Evolutionary conservation across 73 alveolate genomes (phyloP), one percentile per base, ranked within the genome.

Genomic region (Paramecium tetraurelia): DNA sequence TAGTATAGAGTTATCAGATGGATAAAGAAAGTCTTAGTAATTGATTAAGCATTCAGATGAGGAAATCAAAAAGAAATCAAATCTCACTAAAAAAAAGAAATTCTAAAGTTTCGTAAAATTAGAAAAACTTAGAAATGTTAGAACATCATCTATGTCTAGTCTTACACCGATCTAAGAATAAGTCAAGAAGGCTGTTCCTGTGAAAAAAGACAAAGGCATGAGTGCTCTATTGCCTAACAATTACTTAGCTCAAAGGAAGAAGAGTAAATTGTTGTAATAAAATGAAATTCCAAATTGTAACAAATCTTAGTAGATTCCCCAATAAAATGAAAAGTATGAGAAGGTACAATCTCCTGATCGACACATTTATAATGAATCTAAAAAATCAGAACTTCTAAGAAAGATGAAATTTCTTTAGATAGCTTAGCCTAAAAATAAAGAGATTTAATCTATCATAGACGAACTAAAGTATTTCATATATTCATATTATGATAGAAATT

Each of bases 111-210:
- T 41, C 18, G 58, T 24, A n/a, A 43, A 40, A 21, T 35, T n/a
- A 43, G 14, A 20, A 40, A 80, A 43, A 24, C 27, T 21, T 53
- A 53, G 69, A 53, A 53, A 53, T 20, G 31, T 44, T 20, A 80
- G 90, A 80, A 80, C 76, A 12, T 21, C 90, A 16, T 80, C 90
- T 80, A 80, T 48, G 75, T 31, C 43, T 1, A 44, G 75, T 80
- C 75, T 48, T 1, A 24, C 27, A 22, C 41, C 71, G 43, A 80
- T 80, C 4, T 24, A 80, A 46, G 90, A 80, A 44, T 24, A 63
- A 12, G 27, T 63, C 2, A 63, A 63, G 48, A 63, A 63, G 9
- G 3, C 69, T 18, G 4, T 7, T n/a, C 31, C 22, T n/a, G 9
- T 5, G 1, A 53, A 53, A 63, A 63, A 31, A 31, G 84, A 63